phyloP scores from a whole-genome alignment of 331 rosid species.

The Ulmus americana region DNA sequence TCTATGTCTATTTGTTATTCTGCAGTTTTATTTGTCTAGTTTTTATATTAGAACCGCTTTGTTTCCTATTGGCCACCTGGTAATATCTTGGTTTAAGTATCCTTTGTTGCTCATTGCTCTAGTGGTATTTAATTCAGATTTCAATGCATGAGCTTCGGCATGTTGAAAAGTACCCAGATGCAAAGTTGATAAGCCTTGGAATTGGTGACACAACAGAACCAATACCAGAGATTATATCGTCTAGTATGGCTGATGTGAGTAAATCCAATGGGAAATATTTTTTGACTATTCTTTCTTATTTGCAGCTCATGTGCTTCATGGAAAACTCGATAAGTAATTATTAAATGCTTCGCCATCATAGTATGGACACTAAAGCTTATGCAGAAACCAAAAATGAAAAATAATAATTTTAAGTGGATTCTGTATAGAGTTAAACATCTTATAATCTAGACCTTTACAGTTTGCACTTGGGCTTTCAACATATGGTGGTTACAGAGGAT shows the following conservation, averaged over 20 bases:
- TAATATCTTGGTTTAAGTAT: constrained; percentile 6
- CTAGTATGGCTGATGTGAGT: constrained; percentile 62
- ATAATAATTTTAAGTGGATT: neutral
- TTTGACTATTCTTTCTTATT: neutral
- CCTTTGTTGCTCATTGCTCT: constrained; percentile 10
- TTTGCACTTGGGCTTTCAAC: constrained; percentile 64
- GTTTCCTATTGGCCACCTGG: neutral
- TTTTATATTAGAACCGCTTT: neutral
- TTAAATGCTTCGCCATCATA: no score
- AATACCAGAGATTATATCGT: constrained; percentile 49
- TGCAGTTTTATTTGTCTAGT: neutral
- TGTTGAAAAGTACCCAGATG: constrained; percentile 50
- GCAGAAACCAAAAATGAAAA: neutral
- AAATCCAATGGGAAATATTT: neutral
- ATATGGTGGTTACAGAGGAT: constrained; percentile 53
- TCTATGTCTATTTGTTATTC: neutral
- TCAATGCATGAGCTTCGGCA: constrained; percentile 50
- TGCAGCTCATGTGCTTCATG: no score
- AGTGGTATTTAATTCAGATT: constrained; percentile 40
- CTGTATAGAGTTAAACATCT: neutral
- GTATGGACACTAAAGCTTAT: no score
- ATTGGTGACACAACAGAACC: constrained; percentile 71
- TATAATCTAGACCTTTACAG: constrained; percentile 34
- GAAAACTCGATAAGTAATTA: no score
- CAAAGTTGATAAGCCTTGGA: constrained; percentile 58